Evolutionary conservation across 2,329 filamentous ascomycete genomes (phyloP).

Genomic region (Sclerotinia subarctica): DNA sequence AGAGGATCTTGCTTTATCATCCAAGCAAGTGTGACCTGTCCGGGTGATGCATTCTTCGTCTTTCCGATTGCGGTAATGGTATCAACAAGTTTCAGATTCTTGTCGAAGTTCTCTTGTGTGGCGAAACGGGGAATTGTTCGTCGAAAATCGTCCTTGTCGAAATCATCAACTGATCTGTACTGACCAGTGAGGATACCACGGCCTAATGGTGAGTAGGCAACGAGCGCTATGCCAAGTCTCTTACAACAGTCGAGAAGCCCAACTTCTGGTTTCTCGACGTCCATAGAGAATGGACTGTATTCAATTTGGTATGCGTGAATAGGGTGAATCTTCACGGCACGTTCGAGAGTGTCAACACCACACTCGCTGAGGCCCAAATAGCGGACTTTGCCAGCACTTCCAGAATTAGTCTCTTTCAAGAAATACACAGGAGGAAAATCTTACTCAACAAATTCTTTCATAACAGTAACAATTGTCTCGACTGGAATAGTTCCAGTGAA

Average conservation of each 20-base stretch:
- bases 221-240: slow-evolving; percentile 46
- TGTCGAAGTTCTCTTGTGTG: slow-evolving; percentile 50
- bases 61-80: slow-evolving; percentile 48
- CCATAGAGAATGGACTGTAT: slow-evolving; percentile 51
- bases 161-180: slow-evolving; percentile 31
- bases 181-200: slow-evolving; percentile 45
- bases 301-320: slow-evolving; percentile 52
- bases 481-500: slow-evolving; percentile 41
- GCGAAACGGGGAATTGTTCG: slow-evolving; percentile 49
- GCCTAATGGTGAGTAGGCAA: slow-evolving; percentile 46
- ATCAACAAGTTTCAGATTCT: slow-evolving; percentile 54
- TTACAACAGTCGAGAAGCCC: slow-evolving; percentile 50
- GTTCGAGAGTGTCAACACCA: slow-evolving; percentile 48
- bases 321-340: slow-evolving; percentile 48
- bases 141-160: slow-evolving; percentile 22
- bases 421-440: neutral
- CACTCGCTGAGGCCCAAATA: slow-evolving; percentile 55
- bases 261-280: slow-evolving; percentile 51
- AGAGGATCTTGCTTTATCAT: slow-evolving; percentile 56
- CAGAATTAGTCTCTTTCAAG: slow-evolving; percentile 37
- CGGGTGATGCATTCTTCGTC: slow-evolving; percentile 51
- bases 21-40: slow-evolving; percentile 61
- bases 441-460: slow-evolving; percentile 22
- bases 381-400: slow-evolving; percentile 53
- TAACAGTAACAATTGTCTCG: slow-evolving; percentile 42